phyloP scores from a whole-genome alignment of 192 early-diverging fungal species.

The Coemansia sp. region DNA sequence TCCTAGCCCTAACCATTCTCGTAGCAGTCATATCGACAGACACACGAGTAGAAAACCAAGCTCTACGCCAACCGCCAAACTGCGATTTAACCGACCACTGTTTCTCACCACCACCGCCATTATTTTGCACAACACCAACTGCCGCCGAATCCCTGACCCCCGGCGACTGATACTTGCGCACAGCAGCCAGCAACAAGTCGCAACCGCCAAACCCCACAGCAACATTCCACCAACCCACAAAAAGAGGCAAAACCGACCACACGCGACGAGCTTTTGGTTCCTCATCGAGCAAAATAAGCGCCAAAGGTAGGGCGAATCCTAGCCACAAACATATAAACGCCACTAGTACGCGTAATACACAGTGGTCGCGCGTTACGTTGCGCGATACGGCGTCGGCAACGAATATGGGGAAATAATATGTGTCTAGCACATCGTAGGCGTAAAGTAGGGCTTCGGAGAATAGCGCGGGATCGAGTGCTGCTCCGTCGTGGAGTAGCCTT shows the following conservation, averaged over 20 bases:
- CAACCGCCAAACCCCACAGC: conserved; percentile 55
- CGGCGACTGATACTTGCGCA: conserved; percentile 57
- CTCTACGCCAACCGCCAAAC: conserved; percentile 41
- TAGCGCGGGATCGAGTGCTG: conserved; percentile 39
- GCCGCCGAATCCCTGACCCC: conserved; percentile 1
- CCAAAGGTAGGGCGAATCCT: conserved; percentile 52
- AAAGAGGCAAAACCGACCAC: conserved; percentile 43
- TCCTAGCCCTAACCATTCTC: conserved; percentile 48
- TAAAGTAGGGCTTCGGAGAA: conserved; percentile 52
- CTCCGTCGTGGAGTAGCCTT: conserved; percentile 45
- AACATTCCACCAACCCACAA: conserved; percentile 57
- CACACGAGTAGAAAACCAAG: conserved; percentile 46
- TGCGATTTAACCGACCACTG: conserved; percentile 12
- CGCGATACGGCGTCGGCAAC: conserved; percentile 49
- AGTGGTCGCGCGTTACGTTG: conserved; percentile 55
- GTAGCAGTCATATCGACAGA: conserved; percentile 54
- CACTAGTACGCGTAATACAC: conserved; percentile 46
- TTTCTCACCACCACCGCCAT: not conserved
- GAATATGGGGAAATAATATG: conserved; percentile 56
- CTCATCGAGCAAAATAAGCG: conserved; percentile 45
- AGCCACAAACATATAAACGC: conserved; percentile 50
- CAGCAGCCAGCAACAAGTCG: conserved; percentile 39
- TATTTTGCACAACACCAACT: too few species aligned
- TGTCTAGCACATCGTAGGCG: conserved; percentile 56
- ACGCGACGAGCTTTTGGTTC: conserved; percentile 35